Conservation (phyloP, 257 asterid genomes). For the Nicotiana tabacum region DNA sequence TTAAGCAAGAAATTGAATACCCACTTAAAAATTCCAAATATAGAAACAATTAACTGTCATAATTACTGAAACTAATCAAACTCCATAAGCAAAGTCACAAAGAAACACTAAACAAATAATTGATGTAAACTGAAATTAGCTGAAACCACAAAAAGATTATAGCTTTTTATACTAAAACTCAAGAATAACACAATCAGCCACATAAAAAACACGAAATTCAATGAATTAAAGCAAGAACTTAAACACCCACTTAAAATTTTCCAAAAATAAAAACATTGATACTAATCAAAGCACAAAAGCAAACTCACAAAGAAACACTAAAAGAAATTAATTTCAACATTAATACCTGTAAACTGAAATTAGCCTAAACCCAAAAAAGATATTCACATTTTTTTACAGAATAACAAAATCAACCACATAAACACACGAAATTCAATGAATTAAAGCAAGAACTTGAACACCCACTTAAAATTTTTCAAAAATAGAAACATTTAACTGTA, state of each 20-base stretch:
- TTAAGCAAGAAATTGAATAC: neutral
- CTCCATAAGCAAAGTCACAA: neutral
- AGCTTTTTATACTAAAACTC: neutral
- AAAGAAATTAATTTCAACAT: neutral
- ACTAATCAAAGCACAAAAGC: neutral
- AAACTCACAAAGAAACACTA: neutral
- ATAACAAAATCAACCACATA: neutral
- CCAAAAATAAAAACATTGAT: neutral
- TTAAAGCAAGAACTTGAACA: neutral
- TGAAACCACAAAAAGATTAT: neutral
- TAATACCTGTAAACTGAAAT: neutral
- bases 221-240: neutral
- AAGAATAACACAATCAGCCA: neutral
- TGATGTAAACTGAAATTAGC: neutral
- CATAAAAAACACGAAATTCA: too few species aligned
- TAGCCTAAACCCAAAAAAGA: constrained; percentile 5
- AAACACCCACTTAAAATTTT: neutral
- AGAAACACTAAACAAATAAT: neutral
- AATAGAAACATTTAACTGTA: neutral
- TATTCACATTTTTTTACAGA: neutral
- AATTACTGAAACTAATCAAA: neutral
- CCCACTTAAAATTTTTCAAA: neutral
- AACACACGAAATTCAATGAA: neutral
- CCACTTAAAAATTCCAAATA: neutral
- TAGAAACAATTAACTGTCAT: neutral